Base-by-base conservation (phyloP, 169 alveolate species). In the Prorocentrum cordatum region DNA sequence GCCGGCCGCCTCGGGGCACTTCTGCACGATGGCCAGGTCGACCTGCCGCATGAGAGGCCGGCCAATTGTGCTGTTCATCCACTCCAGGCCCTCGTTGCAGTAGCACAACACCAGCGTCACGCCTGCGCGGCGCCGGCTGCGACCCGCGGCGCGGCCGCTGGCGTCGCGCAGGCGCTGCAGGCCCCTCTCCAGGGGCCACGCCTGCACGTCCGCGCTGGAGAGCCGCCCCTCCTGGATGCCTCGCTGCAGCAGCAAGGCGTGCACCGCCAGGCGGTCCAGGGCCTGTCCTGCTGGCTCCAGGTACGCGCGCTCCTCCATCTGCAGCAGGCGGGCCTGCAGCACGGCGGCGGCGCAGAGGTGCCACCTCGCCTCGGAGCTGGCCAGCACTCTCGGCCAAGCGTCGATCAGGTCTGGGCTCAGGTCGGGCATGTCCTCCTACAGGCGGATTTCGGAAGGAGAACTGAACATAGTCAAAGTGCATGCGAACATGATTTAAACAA, bases 301-400 rank as follows among this genome's bases (percentile, higher is more conserved):
- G 72, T 16, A 62, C 7, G 26, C 6, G 61, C n/a, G 9, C 29
- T 62, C 72, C 66, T 77, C 87, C 64, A 77, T 62, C 38, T 77
- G 87, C 4, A 77, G 87, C 64, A 77, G 62, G 24, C 59, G 87
- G 18, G 87, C 87, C 29, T 77, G 87, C 32, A 77, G 62, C 16
- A 73, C 87, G 14, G 87, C 87, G 10, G 87, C 71, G 2, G 87
- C 64, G 33, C 87, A 77, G 3, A 77, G 45, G 47, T 58, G 72
- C 62, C 54, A 77, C 35, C 87, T 72, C 42, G 87, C 87, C 24
- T 77, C 62, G 45, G n/a, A n/a, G n/a, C n/a, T n/a, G n/a, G n/a
- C n/a, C n/a, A n/a, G n/a, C n/a, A n/a, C n/a, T n/a, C n/a, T n/a
- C n/a, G n/a, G n/a, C n/a, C n/a, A n/a, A n/a, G n/a, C n/a, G n/a